Percentiles rank a stretch among this genome's conserved stretches.
Evolutionary conservation across 2,329 filamentous ascomycete species (phyloP).

Genomic region (Calonectria leucothoes): DNA sequence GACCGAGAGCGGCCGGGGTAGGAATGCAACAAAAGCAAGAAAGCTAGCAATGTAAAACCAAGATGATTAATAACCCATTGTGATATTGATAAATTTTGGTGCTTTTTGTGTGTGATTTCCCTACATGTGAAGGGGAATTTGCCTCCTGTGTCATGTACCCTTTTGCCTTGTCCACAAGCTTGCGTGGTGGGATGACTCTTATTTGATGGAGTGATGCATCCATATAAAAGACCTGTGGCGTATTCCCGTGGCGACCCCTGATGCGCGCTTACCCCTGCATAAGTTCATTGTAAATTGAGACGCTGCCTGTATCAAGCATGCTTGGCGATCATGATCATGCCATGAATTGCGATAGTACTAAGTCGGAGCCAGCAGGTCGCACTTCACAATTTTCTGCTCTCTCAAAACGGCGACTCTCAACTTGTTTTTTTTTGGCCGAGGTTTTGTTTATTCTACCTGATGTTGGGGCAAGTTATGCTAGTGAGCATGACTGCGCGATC

Average conservation of each 20-base stretch:
- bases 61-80: background rate
- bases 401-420: no score
- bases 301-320: background rate
- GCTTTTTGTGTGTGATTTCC: background rate
- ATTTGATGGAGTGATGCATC: background rate
- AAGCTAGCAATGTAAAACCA: background rate
- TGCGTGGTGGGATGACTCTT: background rate
- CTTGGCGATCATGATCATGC: background rate
- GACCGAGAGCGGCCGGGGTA: background rate
- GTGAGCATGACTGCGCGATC: background rate
- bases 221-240: background rate
- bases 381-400: background rate
- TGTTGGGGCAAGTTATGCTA: background rate
- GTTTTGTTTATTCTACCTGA: background rate
- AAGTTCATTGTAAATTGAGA: slow-evolving; percentile 5
- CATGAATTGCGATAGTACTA: background rate
- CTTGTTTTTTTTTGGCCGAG: no score
- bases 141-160: background rate
- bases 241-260: background rate
- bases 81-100: background rate
- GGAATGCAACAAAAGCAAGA: background rate
- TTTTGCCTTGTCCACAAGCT: background rate
- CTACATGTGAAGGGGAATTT: background rate
- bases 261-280: slow-evolving; percentile 8
- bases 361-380: background rate